Evolutionary conservation across 1,284 basidiomycete species (phyloP).

Genomic region (Moniliophthora roreri): DNA sequence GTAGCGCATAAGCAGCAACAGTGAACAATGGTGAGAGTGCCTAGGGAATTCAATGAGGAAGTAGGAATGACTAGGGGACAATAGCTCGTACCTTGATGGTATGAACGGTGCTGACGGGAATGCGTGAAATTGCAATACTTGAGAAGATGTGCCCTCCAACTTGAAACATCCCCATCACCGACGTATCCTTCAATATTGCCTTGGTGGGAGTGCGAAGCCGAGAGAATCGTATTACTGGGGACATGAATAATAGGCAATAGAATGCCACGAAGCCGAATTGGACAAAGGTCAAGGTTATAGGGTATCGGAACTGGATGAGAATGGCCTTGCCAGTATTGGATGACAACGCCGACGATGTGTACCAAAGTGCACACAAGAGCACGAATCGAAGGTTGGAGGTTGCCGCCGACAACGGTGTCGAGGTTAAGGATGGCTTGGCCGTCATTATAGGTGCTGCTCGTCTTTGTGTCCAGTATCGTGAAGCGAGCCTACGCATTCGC

Average conservation of each 20-base stretch:
- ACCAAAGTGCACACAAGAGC: conserved; percentile 78
- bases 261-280: conserved; percentile 94
- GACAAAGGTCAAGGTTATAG: conserved; percentile 93
- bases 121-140: conserved; percentile 93
- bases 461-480: conserved; percentile 2
- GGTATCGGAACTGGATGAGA: conserved; percentile 83
- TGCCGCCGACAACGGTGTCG: conserved; percentile 14
- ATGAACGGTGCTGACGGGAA: conserved; percentile 97
- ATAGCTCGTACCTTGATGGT: conserved; percentile 86
- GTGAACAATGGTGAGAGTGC: conserved; percentile 97
- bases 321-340: conserved; percentile 91
- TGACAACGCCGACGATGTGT: conserved; percentile 81
- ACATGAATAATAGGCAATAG: conserved; percentile 83
- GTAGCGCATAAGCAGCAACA: conserved; percentile 88
- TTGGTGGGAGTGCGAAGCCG: conserved; percentile 69
- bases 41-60: conserved; percentile 39
- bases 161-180: conserved; percentile 93
- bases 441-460: neutral
- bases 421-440: conserved; percentile 26
- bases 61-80: neutral
- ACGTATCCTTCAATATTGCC: conserved; percentile 74
- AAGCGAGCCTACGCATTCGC: neutral
- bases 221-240: conserved; percentile 66
- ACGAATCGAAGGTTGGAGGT: conserved; percentile 49
- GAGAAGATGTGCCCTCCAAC: conserved; percentile 98